Base-by-base conservation (phyloP, 768 basidiomycete genomes). In the Trichaptum fuscoviolaceum region DNA sequence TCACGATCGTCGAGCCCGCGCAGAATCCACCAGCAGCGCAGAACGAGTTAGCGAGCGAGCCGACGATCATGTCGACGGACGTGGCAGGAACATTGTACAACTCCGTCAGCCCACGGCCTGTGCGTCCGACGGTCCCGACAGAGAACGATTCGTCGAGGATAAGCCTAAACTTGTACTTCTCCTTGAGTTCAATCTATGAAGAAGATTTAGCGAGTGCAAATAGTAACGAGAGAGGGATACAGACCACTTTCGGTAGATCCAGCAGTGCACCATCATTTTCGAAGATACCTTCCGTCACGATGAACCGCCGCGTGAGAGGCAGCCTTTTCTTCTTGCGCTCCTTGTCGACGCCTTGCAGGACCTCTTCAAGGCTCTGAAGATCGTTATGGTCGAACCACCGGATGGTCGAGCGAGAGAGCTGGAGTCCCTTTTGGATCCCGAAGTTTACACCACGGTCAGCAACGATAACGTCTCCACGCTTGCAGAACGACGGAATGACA, bases 371-470 rank as follows among this genome's bases (percentile, higher is more conserved):
- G 70, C 90, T 93, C 72, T 88, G 87, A 75, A 95, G 82, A 73
- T 98, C 95, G 70, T 96, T 97, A 75, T 99, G 97, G 70, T 98
- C 96, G 75, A 87, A 99, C 94, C 94, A 99, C 64, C 93, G 86
- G 35, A 99, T 87, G 0, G 91, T 95, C 7, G 89, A 93, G 57
- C 97, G 89, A 23, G 91, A 92, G 67, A 98, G 94, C 75, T 96
- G 91, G 30, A 99, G 87, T 20, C 96, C 97, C 77, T 95, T 96
- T 75, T 98, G 96, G 65, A 98, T 92, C 18, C 93, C 88, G 76
- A 99, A 95, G 77, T 92, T 96, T 70, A 95, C 89, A n/a, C 89
- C 87, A n/a, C 94, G 88, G 77, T 99, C 96, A 3, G 95, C 95
- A n/a, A 99, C 92, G 72, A 99, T 96, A 73, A 99, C 87, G 73